Conservation (phyloP, 2,329 filamentous ascomycete genomes). For the Byssothecium circinans region DNA sequence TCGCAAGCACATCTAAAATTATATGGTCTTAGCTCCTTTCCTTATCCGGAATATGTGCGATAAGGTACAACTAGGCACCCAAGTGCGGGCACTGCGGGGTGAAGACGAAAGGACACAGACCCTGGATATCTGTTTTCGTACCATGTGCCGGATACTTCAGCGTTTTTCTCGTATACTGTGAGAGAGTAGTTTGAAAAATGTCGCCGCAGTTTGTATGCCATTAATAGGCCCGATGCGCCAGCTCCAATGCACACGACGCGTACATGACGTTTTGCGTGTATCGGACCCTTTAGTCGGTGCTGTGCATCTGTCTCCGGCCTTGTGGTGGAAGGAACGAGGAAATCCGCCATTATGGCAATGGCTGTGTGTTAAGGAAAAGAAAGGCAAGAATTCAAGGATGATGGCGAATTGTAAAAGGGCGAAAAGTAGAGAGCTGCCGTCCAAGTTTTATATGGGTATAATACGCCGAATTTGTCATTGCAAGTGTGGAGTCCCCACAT, state of each 20-base stretch:
- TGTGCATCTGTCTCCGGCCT: slow-evolving; percentile 28
- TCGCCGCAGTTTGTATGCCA: slow-evolving; percentile 54
- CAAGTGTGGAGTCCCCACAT: neutral
- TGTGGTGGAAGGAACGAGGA: slow-evolving; percentile 28
- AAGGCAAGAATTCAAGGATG: neutral
- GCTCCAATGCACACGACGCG: slow-evolving; percentile 51
- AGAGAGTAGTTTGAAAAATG: slow-evolving; percentile 49
- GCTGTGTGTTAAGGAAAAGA: neutral
- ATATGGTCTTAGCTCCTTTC: slow-evolving; percentile 11
- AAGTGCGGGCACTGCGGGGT: neutral
- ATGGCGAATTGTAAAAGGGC: neutral
- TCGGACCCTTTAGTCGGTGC: slow-evolving; percentile 31
- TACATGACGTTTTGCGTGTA: slow-evolving; percentile 41
- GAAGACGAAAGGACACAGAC: slow-evolving; percentile 13
- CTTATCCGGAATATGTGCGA: neutral
- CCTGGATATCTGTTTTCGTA: slow-evolving; percentile 54
- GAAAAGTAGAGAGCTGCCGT: neutral
- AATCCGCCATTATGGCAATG: slow-evolving; percentile 26
- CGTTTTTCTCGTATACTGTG: slow-evolving; percentile 54
- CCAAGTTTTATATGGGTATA: neutral
- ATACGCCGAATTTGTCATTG: neutral
- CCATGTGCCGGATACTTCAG: slow-evolving; percentile 54
- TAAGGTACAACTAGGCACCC: neutral
- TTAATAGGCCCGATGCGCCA: slow-evolving; percentile 51
- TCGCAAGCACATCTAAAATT: slow-evolving; percentile 50